Evolutionary conservation across 1,284 basidiomycete genomes (phyloP), one percentile per base, ranked within the genome.

Genomic region (Ceratobasidium theobromae): DNA sequence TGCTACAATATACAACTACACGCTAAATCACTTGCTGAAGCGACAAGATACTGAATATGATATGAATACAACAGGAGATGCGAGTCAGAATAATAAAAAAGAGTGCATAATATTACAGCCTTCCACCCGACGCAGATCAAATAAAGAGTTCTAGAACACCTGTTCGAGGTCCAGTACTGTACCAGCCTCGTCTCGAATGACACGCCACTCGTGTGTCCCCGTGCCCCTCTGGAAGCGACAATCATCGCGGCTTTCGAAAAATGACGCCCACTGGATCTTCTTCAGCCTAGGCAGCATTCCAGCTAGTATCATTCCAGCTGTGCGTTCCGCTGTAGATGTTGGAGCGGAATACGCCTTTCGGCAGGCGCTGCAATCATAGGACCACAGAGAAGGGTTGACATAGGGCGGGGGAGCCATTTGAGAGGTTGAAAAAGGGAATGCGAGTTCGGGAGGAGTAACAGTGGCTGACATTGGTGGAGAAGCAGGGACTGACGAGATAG

Each of bases 1-100:
- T 60, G 55, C 28, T 60, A 60, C 28, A 60, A 60, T 60, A 60
- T 60, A 60, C 55, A 60, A 35, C 18, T 49, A 43, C 23, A 38
- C 16, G 8, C 35, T 16, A 38, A 8, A 16, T 38, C 35, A 38
- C 35, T 38, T 38, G 35, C 8, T 38, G 35, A 38, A 38, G 16
- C 35, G 35, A 16, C 16, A 16, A 16, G n/a, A 49, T n/a, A 45
- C 18, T 5, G 43, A 21, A 45, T 45, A 45, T 21, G 16, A 35
- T 49, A 60, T 28, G 41, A 49, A 60, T 60, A 49, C 55, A 60
- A 48, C 55, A 49, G 35, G 43, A 27, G 8, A 48, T 12, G 21
- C 14, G 25, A n/a, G 11, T 23, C 43, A 9, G 28, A 5, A 35
- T 6, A 60, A 49, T 60, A 60, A 57, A 38, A 38, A 57, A 27